Evolutionary conservation across 2,329 filamentous ascomycete genomes (phyloP).

Genomic region (Fusarium pininemorale): DNA sequence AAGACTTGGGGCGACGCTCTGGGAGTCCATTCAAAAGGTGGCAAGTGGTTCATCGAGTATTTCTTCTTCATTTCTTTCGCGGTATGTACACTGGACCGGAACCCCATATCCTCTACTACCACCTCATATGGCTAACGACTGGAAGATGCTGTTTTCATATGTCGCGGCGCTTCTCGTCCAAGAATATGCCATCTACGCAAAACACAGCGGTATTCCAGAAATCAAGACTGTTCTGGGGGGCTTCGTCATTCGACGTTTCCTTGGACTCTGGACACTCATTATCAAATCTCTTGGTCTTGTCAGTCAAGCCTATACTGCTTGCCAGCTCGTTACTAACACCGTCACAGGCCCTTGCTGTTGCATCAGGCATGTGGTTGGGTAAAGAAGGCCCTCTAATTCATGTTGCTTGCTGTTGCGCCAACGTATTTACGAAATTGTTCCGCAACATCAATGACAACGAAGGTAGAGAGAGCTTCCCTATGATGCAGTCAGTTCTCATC

Average conservation of each 20-base stretch:
- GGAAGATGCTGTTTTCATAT: slow-evolving; percentile 77
- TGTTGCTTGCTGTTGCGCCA: slow-evolving; percentile 95
- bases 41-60: slow-evolving; percentile 86
- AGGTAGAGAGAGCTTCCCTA: slow-evolving; percentile 57
- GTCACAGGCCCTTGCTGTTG: slow-evolving; percentile 83
- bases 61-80: slow-evolving; percentile 87
- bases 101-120: too few relatives aligned
- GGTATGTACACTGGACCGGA: slow-evolving; percentile 57
- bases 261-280: slow-evolving; percentile 87
- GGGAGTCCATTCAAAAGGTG: slow-evolving; percentile 70
- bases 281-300: slow-evolving; percentile 91
- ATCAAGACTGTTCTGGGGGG: slow-evolving; percentile 96
- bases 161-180: slow-evolving; percentile 82
- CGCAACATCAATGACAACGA: slow-evolving; percentile 83
- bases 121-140: slow-evolving; percentile 25
- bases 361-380: slow-evolving; percentile 94
- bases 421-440: slow-evolving; percentile 91
- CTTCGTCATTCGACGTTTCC: slow-evolving; percentile 88
- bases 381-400: slow-evolving; percentile 97
- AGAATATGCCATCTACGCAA: slow-evolving; percentile 86
- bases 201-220: slow-evolving; percentile 95
- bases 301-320: slow-evolving; percentile 42
- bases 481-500: neutral
- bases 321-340: slow-evolving; percentile 31
- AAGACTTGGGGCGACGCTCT: slow-evolving; percentile 82